Evolutionary conservation across 1,139 yeast genomes (phyloP).

Genomic region (Hyphopichia burtonii): DNA sequence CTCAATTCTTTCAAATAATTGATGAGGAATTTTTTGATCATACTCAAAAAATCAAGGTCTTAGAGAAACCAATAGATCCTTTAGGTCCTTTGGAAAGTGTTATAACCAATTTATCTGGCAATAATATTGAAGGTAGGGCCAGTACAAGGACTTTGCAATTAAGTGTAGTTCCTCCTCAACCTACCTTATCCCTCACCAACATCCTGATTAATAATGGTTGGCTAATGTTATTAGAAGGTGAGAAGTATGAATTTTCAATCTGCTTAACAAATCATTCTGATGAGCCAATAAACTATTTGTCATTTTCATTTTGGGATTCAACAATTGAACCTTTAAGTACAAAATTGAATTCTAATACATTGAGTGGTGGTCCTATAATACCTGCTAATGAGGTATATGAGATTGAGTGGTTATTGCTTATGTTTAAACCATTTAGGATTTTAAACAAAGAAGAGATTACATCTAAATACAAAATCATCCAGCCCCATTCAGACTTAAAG

Average conservation of each 20-base stretch:
- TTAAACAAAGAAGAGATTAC: constrained; percentile 38
- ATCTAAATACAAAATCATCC: constrained; percentile 32
- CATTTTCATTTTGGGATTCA: constrained; percentile 71
- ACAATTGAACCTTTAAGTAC: constrained; percentile 62
- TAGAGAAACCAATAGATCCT: constrained; percentile 5
- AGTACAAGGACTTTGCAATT: constrained; percentile 18
- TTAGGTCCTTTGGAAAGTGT: constrained; percentile 15
- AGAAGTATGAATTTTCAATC: constrained; percentile 50
- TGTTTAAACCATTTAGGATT: constrained; percentile 56
- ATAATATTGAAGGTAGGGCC: constrained; percentile 18
- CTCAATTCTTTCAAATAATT: constrained; percentile 30
- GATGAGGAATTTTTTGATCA: constrained; percentile 22
- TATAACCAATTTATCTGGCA: constrained; percentile 18
- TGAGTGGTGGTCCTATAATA: constrained; percentile 29
- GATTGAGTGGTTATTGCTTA: constrained; percentile 64
- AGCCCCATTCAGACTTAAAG: constrained; percentile 28
- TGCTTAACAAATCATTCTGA: constrained; percentile 57
- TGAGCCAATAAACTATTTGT: constrained; percentile 54
- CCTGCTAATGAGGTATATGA: constrained; percentile 70
- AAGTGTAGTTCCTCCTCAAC: constrained; percentile 64
- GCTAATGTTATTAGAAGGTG: constrained; percentile 83
- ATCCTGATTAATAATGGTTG: constrained; percentile 62
- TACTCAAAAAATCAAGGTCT: constrained; percentile 15
- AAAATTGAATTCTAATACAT: constrained; percentile 22
- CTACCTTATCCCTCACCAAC: constrained; percentile 54